phyloP scores from a whole-genome alignment of 1,139 yeast genomes.

The Geotrichum aggregatum region DNA sequence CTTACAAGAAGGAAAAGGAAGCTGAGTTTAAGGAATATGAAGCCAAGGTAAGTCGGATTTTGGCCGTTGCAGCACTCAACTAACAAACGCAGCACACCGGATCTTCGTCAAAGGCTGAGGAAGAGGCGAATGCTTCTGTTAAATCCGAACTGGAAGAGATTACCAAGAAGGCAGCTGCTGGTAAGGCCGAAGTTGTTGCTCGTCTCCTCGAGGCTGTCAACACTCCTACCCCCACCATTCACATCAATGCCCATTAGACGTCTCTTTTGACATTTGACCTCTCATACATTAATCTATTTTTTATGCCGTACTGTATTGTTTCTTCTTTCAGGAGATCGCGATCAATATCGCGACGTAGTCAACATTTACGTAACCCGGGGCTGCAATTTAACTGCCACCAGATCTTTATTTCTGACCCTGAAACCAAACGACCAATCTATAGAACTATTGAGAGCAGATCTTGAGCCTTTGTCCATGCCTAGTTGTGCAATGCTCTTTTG shows the following conservation, averaged over 20 bases:
- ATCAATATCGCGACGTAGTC: not conserved
- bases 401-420: not conserved
- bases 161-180: slow-evolving; percentile 51
- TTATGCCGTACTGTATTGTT: not conserved
- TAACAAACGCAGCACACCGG: slow-evolving; percentile 49
- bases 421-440: not conserved
- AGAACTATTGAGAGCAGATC: not conserved
- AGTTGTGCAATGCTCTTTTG: slow-evolving; percentile 4
- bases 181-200: slow-evolving; percentile 66
- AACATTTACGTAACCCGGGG: not conserved
- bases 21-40: slow-evolving; percentile 72
- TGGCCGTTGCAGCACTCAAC: not conserved
- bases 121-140: slow-evolving; percentile 58
- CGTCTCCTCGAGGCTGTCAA: slow-evolving; percentile 75
- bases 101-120: slow-evolving; percentile 61
- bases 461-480: not conserved
- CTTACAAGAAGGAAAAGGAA: slow-evolving; percentile 81
- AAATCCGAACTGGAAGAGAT: slow-evolving; percentile 49
- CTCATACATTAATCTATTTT: not conserved
- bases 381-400: not conserved
- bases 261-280: not conserved
- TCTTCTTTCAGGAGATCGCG: not conserved
- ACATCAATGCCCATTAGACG: slow-evolving; percentile 57
- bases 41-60: slow-evolving; percentile 42
- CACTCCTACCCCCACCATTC: slow-evolving; percentile 75